Percentiles rank a stretch among this genome's conserved stretches.
phyloP scores from a whole-genome alignment of 2,329 filamentous ascomycete species.

The Cercospora zeae-maydis region DNA sequence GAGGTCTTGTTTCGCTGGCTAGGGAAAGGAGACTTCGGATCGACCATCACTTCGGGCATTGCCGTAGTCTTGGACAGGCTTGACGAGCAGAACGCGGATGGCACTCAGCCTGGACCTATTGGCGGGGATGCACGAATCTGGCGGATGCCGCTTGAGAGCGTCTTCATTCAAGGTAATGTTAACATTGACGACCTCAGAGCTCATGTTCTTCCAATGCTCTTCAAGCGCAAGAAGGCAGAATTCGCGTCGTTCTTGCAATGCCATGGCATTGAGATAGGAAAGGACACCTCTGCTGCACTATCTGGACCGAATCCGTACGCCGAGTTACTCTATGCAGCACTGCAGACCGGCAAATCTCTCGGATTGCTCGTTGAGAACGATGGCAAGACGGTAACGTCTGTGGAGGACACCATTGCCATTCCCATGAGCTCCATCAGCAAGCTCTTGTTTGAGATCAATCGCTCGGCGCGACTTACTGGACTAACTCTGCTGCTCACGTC shows the following conservation, averaged over 20 bases:
- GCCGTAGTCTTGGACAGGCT: conserved; percentile 34
- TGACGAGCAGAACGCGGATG: conserved; percentile 16
- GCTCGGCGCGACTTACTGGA: conserved; percentile 67
- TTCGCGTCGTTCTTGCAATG: conserved; percentile 42
- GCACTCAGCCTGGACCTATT: background rate
- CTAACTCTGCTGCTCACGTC: conserved; percentile 77
- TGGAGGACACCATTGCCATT: conserved; percentile 50
- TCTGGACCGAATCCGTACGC: conserved; percentile 14
- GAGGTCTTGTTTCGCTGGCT: conserved; percentile 29
- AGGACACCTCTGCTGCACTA: background rate
- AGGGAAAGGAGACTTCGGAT: conserved; percentile 37
- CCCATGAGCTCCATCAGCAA: conserved; percentile 43
- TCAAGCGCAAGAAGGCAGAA: conserved; percentile 40
- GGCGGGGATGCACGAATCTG: conserved; percentile 15
- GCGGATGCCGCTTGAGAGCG: conserved; percentile 24
- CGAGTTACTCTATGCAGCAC: conserved; percentile 36
- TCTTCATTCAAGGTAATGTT: conserved; percentile 6
- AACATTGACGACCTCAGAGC: conserved; percentile 40
- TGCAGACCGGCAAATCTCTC: conserved; percentile 47
- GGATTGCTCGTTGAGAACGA: conserved; percentile 42
- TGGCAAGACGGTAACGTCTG: conserved; percentile 16
- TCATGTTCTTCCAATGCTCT: conserved; percentile 48
- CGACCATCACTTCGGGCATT: conserved; percentile 33
- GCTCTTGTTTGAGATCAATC: conserved; percentile 39
- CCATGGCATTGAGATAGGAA: conserved; percentile 28